phyloP scores from a whole-genome alignment of 139 green algal genomes.

The Mychonastes homosphaera region DNA sequence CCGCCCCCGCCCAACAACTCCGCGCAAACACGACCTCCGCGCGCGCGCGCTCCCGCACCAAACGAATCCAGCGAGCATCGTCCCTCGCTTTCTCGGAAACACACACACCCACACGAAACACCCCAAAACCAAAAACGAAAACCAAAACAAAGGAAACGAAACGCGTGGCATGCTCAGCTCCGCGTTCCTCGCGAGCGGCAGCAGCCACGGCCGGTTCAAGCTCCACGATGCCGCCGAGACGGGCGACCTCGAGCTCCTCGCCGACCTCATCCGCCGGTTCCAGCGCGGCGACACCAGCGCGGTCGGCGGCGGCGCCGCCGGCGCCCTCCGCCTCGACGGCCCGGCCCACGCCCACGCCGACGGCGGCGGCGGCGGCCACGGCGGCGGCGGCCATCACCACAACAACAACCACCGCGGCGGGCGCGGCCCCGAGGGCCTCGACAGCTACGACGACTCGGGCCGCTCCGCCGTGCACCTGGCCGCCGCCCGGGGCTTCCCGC shows the following conservation, averaged over 20 bases:
- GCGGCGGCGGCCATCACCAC: background rate
- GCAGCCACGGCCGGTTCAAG: conserved; percentile 13
- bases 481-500: no score
- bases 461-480: background rate
- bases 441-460: background rate
- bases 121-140: background rate
- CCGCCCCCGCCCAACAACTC: no score
- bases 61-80: no score
- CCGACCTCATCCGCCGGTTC: background rate
- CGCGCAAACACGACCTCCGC: no score
- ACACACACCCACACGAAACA: no score
- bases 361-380: no score
- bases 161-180: background rate
- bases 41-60: no score
- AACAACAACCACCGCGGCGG: background rate
- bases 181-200: background rate
- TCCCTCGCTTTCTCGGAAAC: no score
- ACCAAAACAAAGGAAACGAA: background rate
- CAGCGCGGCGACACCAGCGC: background rate
- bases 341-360: background rate
- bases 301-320: background rate
- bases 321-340: background rate
- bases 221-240: conserved; percentile 13
- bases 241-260: background rate
- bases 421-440: background rate